phyloP scores from a whole-genome alignment of 192 early-diverging fungal species.

The Mortierella alpina region DNA sequence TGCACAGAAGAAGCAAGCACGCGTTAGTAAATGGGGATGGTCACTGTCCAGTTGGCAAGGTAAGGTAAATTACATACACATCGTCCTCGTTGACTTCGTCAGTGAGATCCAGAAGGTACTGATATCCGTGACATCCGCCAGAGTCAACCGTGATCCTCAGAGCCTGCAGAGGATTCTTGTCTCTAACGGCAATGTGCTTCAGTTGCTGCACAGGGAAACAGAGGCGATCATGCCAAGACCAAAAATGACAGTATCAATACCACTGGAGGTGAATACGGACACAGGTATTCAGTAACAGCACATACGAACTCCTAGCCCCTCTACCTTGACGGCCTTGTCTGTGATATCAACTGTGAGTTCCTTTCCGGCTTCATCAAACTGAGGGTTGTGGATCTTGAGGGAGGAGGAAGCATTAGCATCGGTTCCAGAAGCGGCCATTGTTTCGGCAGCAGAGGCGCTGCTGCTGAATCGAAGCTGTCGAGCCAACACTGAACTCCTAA shows the following conservation, averaged over 20 bases:
- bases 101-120: slow-evolving; percentile 83
- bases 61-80: slow-evolving; percentile 57
- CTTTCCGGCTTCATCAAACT: slow-evolving; percentile 53
- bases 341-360: slow-evolving; percentile 57
- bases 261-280: too few relatives aligned
- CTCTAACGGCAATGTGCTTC: slow-evolving; percentile 55
- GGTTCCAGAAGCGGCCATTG: background rate
- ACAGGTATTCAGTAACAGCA: too few relatives aligned
- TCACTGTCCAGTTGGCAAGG: background rate
- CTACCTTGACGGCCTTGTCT: slow-evolving; percentile 62
- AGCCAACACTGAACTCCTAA: background rate
- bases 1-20: background rate
- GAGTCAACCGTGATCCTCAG: slow-evolving; percentile 84
- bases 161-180: slow-evolving; percentile 60
- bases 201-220: slow-evolving; percentile 57
- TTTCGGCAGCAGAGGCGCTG: background rate
- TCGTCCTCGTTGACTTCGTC: slow-evolving; percentile 75
- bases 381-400: slow-evolving; percentile 44
- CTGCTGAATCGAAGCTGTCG: slow-evolving; percentile 13
- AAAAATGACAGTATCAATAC: too few relatives aligned
- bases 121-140: slow-evolving; percentile 90
- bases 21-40: background rate
- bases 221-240: background rate
- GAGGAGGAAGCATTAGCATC: background rate
- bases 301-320: background rate